These are phyloP conservation scores for Paragyromitra xinjiangensis DNA, from an alignment of 495 filamentous ascomycete species.

Conservation along the genomic window DNA sequence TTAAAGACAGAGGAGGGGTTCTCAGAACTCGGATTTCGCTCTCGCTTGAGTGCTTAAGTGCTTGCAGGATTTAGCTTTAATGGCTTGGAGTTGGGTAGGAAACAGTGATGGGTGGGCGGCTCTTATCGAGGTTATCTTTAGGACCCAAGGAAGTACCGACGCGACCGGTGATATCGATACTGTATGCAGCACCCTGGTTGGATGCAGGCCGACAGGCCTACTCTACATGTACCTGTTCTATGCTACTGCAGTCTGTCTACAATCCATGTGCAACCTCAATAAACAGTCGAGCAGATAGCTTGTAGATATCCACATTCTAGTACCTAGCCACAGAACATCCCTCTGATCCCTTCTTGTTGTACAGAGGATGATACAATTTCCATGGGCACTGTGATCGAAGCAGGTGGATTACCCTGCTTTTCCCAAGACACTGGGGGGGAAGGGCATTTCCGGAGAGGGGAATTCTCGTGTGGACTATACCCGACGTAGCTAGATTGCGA, in stretches of 20 bases:
- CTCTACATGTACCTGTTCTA: neutral
- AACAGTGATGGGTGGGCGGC: slow-evolving; percentile 21
- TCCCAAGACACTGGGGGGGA: slow-evolving; percentile 32
- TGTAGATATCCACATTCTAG: slow-evolving; percentile 24
- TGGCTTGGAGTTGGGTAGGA: slow-evolving; percentile 14
- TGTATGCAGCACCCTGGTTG: slow-evolving; percentile 16
- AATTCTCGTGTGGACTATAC: slow-evolving; percentile 55
- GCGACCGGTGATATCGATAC: slow-evolving; percentile 33
- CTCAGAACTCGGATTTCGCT: slow-evolving; percentile 34
- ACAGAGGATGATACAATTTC: slow-evolving; percentile 37
- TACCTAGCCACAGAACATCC: slow-evolving; percentile 32
- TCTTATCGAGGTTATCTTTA: slow-evolving; percentile 54
- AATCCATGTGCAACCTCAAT: slow-evolving; percentile 41
- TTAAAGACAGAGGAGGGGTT: slow-evolving; percentile 7
- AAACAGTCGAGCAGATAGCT: slow-evolving; percentile 8
- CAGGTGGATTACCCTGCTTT: slow-evolving; percentile 54
- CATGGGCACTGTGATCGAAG: slow-evolving; percentile 42
- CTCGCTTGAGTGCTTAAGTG: slow-evolving; percentile 49
- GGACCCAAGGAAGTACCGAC: slow-evolving; percentile 44
- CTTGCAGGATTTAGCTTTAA: slow-evolving; percentile 36
- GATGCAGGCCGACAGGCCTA: slow-evolving; percentile 16
- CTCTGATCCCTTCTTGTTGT: slow-evolving; percentile 1
- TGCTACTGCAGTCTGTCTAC: slow-evolving; percentile 26
- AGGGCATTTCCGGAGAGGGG: slow-evolving; percentile 42
- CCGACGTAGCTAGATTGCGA: slow-evolving; percentile 42